These are phyloP conservation scores for Moringa oleifera DNA, from an alignment of 345 rosid species.

Conservation along the genomic window DNA sequence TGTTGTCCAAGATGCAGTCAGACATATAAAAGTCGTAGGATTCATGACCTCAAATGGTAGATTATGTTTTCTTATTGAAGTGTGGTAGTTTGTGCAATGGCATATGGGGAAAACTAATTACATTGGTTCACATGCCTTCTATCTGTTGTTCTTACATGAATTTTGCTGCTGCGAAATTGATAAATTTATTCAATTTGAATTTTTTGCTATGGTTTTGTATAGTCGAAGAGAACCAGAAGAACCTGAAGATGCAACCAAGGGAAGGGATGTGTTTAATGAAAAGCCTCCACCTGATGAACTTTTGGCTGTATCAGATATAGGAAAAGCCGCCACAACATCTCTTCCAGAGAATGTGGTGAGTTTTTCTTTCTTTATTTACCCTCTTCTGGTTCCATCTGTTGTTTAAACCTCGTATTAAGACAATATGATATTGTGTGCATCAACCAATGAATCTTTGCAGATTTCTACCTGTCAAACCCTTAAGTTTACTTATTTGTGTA, in stretches of 20 bases:
- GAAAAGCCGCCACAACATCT: conserved; percentile 81
- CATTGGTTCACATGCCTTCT: neutral
- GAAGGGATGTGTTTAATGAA: conserved; percentile 93
- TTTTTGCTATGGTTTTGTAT: conserved; percentile 16
- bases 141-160: conserved; percentile 2
- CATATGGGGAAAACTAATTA: no score
- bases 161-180: conserved; percentile 6
- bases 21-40: neutral
- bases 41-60: neutral
- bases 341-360: conserved; percentile 95
- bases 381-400: no score
- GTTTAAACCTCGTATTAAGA: neutral
- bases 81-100: neutral
- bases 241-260: conserved; percentile 92
- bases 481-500: neutral
- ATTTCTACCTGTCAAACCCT: neutral
- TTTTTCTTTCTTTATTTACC: conserved; percentile 4
- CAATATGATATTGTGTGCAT: neutral
- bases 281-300: conserved; percentile 98
- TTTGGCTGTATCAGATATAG: conserved; percentile 88
- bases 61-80: neutral
- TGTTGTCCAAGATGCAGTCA: neutral
- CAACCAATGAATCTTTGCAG: neutral
- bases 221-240: conserved; percentile 98
- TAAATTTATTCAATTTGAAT: conserved; percentile 8